Conservation (phyloP, 2,329 filamentous ascomycete genomes). For the Paraphoma sp. region DNA sequence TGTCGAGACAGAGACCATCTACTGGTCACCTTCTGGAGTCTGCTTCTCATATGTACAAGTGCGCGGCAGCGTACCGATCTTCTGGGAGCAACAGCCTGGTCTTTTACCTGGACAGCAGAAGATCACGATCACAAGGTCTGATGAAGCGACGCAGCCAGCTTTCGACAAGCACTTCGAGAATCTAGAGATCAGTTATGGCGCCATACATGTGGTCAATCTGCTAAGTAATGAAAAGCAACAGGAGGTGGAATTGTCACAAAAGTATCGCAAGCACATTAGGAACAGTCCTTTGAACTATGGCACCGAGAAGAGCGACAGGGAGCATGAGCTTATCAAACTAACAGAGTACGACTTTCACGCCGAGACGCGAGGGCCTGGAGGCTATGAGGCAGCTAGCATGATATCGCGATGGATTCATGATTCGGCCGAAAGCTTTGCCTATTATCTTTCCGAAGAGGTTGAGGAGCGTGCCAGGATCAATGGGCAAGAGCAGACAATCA, state of each 20-base stretch:
- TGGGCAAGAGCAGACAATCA: constrained; percentile 49
- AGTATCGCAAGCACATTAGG: constrained; percentile 79
- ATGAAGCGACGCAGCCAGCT: constrained; percentile 89
- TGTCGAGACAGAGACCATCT: constrained; percentile 95
- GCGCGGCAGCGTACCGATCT: constrained; percentile 90
- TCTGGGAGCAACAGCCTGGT: constrained; percentile 94
- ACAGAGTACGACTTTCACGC: constrained; percentile 98
- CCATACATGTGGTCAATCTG: constrained; percentile 90
- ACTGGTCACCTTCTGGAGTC: constrained; percentile 78
- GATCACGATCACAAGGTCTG: constrained; percentile 85
- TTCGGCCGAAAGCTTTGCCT: constrained; percentile 89
- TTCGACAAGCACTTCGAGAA: constrained; percentile 94
- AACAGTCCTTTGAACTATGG: constrained; percentile 74
- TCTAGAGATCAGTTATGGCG: constrained; percentile 86
- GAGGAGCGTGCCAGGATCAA: constrained; percentile 58
- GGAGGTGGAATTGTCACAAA: constrained; percentile 80
- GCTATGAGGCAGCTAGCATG: constrained; percentile 88
- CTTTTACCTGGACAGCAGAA: constrained; percentile 93
- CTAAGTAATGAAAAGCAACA: constrained; percentile 88
- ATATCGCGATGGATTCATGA: constrained; percentile 80
- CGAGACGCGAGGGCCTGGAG: constrained; percentile 83
- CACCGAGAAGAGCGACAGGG: constrained; percentile 60
- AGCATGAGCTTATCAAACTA: constrained; percentile 76
- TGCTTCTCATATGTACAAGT: constrained; percentile 95
- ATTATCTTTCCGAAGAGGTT: constrained; percentile 80